phyloP scores from a whole-genome alignment of 1,139 yeast genomes.

The Sporopachydermia cereana region DNA sequence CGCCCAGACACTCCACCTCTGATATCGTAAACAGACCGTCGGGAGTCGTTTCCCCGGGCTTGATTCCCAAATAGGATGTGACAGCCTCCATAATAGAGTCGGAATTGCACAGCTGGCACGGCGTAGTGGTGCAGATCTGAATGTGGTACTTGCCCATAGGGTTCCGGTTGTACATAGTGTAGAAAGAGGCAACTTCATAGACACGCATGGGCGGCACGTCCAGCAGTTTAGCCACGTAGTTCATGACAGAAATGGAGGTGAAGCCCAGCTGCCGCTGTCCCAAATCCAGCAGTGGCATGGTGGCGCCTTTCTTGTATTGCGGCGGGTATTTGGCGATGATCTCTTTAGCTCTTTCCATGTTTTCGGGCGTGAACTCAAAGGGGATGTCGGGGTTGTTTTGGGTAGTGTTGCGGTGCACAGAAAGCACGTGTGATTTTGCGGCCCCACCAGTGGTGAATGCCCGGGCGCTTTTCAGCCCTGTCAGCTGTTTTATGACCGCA shows the following conservation, averaged over 20 bases:
- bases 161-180: constrained; percentile 82
- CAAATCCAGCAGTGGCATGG: constrained; percentile 76
- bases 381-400: constrained; percentile 58
- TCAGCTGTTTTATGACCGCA: neutral
- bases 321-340: constrained; percentile 74
- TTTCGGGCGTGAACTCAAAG: constrained; percentile 66
- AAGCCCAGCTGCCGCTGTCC: constrained; percentile 87
- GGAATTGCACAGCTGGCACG: constrained; percentile 79
- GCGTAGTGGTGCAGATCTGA: constrained; percentile 85
- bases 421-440: constrained; percentile 30
- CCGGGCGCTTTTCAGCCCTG: neutral
- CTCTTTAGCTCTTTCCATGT: constrained; percentile 56
- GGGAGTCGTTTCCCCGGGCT: constrained; percentile 70
- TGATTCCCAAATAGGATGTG: constrained; percentile 45
- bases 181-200: constrained; percentile 86
- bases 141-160: constrained; percentile 82
- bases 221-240: constrained; percentile 75
- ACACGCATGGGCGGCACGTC: constrained; percentile 96
- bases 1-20: constrained; percentile 88
- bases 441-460: constrained; percentile 5
- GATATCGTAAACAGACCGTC: constrained; percentile 73
- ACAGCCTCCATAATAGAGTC: constrained; percentile 69
- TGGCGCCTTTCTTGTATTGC: constrained; percentile 80
- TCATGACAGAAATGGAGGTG: constrained; percentile 85
- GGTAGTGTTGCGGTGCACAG: constrained; percentile 66